Evolutionary conservation across 805 yeast genomes (phyloP).

Genomic region (Geotrichum ghanense): DNA sequence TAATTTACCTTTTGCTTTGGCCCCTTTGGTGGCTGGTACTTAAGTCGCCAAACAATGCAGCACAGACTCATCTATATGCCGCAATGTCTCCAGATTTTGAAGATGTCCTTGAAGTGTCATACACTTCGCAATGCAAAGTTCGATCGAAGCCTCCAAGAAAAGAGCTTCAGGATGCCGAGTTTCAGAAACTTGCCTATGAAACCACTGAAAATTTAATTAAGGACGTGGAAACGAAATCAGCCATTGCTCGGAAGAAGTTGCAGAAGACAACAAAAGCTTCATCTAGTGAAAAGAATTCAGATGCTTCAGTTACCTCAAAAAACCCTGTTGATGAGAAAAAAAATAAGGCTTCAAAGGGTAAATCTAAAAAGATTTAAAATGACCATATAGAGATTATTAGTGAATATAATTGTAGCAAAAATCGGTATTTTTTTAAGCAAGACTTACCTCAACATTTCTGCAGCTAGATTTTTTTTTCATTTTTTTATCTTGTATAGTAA

Average conservation of each 20-base stretch:
- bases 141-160: constrained; percentile 38
- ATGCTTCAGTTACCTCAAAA: background rate
- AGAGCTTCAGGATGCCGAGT: constrained; percentile 51
- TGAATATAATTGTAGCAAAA: no score
- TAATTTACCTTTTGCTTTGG: constrained; percentile 55
- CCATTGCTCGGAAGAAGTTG: constrained; percentile 54
- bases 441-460: no score
- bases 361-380: constrained; percentile 1
- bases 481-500: no score
- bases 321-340: background rate
- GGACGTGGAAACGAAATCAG: constrained; percentile 57
- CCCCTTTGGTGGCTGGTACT: constrained; percentile 79
- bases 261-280: constrained; percentile 18
- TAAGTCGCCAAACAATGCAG: constrained; percentile 67
- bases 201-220: constrained; percentile 45
- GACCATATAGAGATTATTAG: background rate
- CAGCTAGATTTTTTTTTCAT: no score
- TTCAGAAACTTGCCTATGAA: constrained; percentile 48
- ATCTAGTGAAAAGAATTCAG: background rate
- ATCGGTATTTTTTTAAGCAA: no score
- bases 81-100: constrained; percentile 61
- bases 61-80: constrained; percentile 64
- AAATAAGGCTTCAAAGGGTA: constrained; percentile 3
- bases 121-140: constrained; percentile 60
- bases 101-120: constrained; percentile 50